phyloP scores from a whole-genome alignment of 2,329 filamentous ascomycete species.

The Aspergillus tamarii region DNA sequence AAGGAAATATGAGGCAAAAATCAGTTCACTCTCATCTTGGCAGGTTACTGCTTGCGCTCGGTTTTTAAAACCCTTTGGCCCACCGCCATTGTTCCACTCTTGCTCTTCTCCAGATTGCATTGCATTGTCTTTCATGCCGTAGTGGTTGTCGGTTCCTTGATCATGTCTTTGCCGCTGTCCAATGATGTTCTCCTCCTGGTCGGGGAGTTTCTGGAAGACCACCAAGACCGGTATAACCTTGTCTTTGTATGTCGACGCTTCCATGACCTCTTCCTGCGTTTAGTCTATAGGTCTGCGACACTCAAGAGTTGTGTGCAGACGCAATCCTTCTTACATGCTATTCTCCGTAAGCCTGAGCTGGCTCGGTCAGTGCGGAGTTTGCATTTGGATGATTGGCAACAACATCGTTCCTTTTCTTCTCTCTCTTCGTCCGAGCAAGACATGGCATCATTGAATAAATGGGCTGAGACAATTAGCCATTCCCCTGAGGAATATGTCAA shows the following conservation, averaged over 20 bases:
- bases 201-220: slow-evolving; percentile 31
- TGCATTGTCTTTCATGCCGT: slow-evolving; percentile 5
- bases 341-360: slow-evolving; percentile 27
- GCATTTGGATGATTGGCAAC: slow-evolving; percentile 28
- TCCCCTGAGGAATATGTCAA: slow-evolving; percentile 24
- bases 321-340: slow-evolving; percentile 26
- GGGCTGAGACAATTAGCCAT: slow-evolving; percentile 16
- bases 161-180: slow-evolving; percentile 28
- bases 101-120: neutral
- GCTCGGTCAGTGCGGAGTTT: slow-evolving; percentile 27
- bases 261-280: slow-evolving; percentile 30
- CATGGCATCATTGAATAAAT: slow-evolving; percentile 11
- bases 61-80: slow-evolving; percentile 9
- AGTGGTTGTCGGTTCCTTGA: slow-evolving; percentile 10
- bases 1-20: neutral
- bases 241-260: slow-evolving; percentile 31
- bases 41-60: neutral
- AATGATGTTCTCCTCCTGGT: slow-evolving; percentile 36
- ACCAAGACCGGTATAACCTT: slow-evolving; percentile 30
- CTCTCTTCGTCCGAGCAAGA: slow-evolving; percentile 9
- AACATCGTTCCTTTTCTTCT: neutral
- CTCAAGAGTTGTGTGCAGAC: slow-evolving; percentile 23
- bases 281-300: slow-evolving; percentile 25
- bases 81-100: neutral
- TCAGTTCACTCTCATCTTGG: neutral